These are phyloP conservation scores for Pythium insidiosum DNA, from an alignment of 352 stramenopile genomes.

Conservation along the genomic window DNA sequence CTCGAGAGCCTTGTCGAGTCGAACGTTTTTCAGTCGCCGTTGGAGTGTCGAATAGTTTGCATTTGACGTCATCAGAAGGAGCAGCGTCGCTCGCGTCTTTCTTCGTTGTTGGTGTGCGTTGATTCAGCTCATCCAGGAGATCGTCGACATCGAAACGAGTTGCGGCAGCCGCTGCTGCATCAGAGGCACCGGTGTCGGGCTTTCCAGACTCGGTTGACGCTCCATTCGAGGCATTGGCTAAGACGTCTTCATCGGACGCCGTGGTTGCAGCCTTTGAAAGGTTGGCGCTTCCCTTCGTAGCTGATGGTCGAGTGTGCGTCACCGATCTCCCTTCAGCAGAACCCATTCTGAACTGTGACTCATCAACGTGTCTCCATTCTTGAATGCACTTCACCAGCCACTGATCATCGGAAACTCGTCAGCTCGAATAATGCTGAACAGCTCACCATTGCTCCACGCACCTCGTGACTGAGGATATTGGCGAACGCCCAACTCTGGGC, in stretches of 20 bases:
- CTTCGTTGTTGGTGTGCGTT: slow-evolving; percentile 8
- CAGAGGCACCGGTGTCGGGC: background rate
- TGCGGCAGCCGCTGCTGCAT: background rate
- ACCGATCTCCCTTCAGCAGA: background rate
- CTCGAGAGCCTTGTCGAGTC: too few relatives aligned
- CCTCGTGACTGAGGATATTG: slow-evolving; percentile 76
- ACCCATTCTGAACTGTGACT: background rate
- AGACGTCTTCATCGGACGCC: too few relatives aligned
- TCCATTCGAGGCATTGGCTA: too few relatives aligned
- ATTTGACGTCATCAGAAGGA: slow-evolving; percentile 17
- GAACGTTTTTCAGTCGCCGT: slow-evolving; percentile 6
- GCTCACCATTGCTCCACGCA: slow-evolving; percentile 20
- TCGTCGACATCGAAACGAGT: slow-evolving; percentile 23
- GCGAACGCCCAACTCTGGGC: slow-evolving; percentile 72
- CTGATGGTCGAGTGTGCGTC: too few relatives aligned
- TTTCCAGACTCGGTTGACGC: too few relatives aligned
- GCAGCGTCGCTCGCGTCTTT: background rate
- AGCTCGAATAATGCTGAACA: too few relatives aligned
- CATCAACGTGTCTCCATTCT: slow-evolving; percentile 45
- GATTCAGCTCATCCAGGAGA: slow-evolving; percentile 18
- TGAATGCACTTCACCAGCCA: slow-evolving; percentile 72
- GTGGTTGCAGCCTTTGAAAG: background rate
- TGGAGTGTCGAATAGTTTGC: slow-evolving; percentile 53
- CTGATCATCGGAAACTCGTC: slow-evolving; percentile 13
- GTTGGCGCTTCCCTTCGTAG: too few relatives aligned